These are phyloP conservation scores for Kodamaea nitidulidarum DNA, from an alignment of 805 yeast genomes.

Conservation along the genomic window DNA sequence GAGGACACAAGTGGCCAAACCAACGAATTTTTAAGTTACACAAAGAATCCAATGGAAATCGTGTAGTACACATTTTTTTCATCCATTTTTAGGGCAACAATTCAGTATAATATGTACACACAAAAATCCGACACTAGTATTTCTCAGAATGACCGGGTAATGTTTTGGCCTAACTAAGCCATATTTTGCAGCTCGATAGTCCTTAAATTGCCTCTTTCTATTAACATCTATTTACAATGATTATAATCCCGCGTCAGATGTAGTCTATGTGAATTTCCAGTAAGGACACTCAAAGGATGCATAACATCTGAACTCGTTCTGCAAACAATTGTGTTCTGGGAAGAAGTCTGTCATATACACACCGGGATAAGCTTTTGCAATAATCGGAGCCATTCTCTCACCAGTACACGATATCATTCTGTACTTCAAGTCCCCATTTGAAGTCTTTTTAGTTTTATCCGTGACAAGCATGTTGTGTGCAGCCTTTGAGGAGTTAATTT, in stretches of 20 bases:
- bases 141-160: constrained; percentile 5
- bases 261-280: constrained; percentile 50
- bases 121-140: background rate
- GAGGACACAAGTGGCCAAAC: background rate
- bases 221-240: too few relatives aligned
- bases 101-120: background rate
- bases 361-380: constrained; percentile 60
- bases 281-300: constrained; percentile 66
- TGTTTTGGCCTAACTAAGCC: background rate
- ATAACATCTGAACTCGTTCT: constrained; percentile 85
- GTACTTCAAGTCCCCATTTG: constrained; percentile 37
- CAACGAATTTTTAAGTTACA: background rate
- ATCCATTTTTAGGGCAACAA: background rate
- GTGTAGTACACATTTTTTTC: constrained; percentile 1
- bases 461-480: constrained; percentile 54
- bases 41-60: background rate
- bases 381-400: constrained; percentile 74
- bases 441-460: constrained; percentile 37
- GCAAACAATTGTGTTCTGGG: constrained; percentile 82
- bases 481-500: constrained; percentile 50
- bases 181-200: constrained; percentile 1
- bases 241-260: too few relatives aligned
- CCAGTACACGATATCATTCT: constrained; percentile 80
- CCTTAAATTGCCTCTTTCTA: too few relatives aligned
- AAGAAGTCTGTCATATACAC: constrained; percentile 58